Base-by-base conservation (phyloP, 2,329 filamentous ascomycete species). In the Aureobasidium melanogenum region DNA sequence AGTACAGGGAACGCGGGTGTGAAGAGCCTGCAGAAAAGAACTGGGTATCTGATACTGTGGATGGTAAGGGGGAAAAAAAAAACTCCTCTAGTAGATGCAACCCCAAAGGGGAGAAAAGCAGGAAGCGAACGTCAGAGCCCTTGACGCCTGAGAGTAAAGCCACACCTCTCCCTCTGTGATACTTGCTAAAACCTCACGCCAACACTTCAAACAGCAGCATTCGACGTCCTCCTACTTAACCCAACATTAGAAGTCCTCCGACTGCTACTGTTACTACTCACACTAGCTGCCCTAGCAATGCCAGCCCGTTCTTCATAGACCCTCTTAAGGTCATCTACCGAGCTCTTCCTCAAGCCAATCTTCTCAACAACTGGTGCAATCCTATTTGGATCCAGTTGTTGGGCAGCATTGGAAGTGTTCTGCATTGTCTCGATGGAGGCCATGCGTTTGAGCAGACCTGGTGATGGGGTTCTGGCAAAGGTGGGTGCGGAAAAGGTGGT, bases 241-340 rank as follows among this genome's bases (percentile, higher is more conserved):
- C 38, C 8, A 26, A 19, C 52, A n/a, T 26, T 46, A 2, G 43
- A 47, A 2, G 28, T 32, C 5, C 30, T 39, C 34, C 34, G 28
- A 3, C 41, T 44, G 14, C 54, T 30, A 26, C 41, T 38, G 15
- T 19, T 24, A 30, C 54, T 48, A 6, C 41, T 57, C 54, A 57
- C 55, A 17, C 55, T 58, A 7, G 43, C 55, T 15, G 61, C 54
- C 14, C 44, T 51, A 19, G 52, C 51, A n/a, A 62, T 30, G 1
- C 55, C 38, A 28, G 73, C 75, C 47, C 78, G 67, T 65, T 80
- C 78, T 66, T 80, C 78, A 63, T 79, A 80, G 58, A 80, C 65
- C 64, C 74, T 67, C 59, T 77, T 68, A 63, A 80, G 64, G 67
- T 80, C 76, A 48, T 80, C 78, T 5, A 80, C 78, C 19, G 72